Conservation (phyloP, 169 alveolate genomes). For the Plasmodium gonderi region DNA sequence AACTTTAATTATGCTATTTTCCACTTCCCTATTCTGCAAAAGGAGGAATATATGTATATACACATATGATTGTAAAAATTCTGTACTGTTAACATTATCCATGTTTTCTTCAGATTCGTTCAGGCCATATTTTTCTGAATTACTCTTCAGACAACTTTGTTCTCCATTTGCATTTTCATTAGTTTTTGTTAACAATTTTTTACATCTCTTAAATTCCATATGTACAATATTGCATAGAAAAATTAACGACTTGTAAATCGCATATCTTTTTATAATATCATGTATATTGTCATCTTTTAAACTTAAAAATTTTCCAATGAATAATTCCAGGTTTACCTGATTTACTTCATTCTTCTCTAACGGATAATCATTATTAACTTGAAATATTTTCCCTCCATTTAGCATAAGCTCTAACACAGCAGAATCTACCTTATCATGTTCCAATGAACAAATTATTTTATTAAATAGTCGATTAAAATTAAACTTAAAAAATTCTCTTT, state of each 20-base stretch:
- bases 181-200: slow-evolving; percentile 14
- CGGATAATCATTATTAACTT: slow-evolving; percentile 14
- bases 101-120: neutral
- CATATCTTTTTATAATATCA: slow-evolving; percentile 38
- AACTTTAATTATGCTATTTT: slow-evolving; percentile 26
- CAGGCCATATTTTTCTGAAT: neutral
- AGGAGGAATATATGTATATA: slow-evolving; percentile 49
- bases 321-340: slow-evolving; percentile 17
- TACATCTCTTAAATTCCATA: slow-evolving; percentile 31
- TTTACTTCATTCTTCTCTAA: slow-evolving; percentile 41
- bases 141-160: neutral
- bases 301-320: slow-evolving; percentile 27
- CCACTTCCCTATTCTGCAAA: slow-evolving; percentile 40
- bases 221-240: slow-evolving; percentile 43
- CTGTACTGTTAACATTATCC: neutral
- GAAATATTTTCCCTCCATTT: slow-evolving; percentile 62
- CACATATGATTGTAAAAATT: slow-evolving; percentile 14
- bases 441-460: slow-evolving; percentile 30
- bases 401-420: slow-evolving; percentile 48
- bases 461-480: slow-evolving; percentile 43
- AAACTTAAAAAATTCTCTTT: slow-evolving; percentile 38
- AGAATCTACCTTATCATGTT: slow-evolving; percentile 21
- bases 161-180: neutral
- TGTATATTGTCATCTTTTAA: slow-evolving; percentile 31
- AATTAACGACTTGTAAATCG: slow-evolving; percentile 18